Evolutionary conservation across 2,329 filamentous ascomycete species (phyloP).

Genomic region (Xylariaceae sp.): DNA sequence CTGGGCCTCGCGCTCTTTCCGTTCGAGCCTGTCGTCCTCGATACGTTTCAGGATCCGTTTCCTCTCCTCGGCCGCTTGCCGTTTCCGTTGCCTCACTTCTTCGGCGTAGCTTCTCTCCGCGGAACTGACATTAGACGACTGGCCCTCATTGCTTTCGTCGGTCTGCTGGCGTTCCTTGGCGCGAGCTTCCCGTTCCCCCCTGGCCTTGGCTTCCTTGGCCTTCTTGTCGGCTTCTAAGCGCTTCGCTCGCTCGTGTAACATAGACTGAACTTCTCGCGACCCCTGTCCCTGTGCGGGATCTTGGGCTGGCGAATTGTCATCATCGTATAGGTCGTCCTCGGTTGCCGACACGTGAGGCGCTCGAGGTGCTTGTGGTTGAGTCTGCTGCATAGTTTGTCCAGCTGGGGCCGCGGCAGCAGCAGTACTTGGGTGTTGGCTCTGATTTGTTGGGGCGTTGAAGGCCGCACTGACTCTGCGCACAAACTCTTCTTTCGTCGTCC

Average conservation of each 20-base stretch:
- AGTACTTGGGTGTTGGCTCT: conserved; percentile 17
- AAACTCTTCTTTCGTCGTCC: conserved; percentile 68
- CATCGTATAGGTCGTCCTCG: conserved; percentile 21
- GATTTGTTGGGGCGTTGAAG: conserved; percentile 34
- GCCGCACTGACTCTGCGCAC: conserved; percentile 54
- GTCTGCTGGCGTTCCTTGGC: conserved; percentile 42
- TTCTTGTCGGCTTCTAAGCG: conserved; percentile 49
- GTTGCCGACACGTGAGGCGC: conserved; percentile 6
- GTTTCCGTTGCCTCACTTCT: conserved; percentile 63
- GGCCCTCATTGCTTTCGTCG: conserved; percentile 39
- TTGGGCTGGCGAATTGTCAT: conserved; percentile 4
- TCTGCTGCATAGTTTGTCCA: conserved; percentile 8
- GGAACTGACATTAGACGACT: conserved; percentile 31
- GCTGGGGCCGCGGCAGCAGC: conserved; percentile 9
- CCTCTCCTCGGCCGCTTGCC: conserved; percentile 68
- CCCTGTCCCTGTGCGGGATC: conserved; percentile 16
- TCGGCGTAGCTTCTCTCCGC: conserved; percentile 53
- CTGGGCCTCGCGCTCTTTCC: conserved; percentile 57
- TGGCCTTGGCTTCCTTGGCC: conserved; percentile 53
- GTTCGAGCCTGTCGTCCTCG: conserved; percentile 73
- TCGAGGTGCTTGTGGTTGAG: conserved; percentile 7
- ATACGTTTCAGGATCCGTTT: conserved; percentile 74
- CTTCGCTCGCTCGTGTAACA: conserved; percentile 56
- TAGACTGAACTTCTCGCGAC: conserved; percentile 33
- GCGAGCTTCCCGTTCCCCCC: conserved; percentile 49